A percentile compares a stretch with the other conserved stretches of the same genome.
phyloP scores from a whole-genome alignment of 2,329 filamentous ascomycete genomes.

The Aspergillus brunneoviolaceus region DNA sequence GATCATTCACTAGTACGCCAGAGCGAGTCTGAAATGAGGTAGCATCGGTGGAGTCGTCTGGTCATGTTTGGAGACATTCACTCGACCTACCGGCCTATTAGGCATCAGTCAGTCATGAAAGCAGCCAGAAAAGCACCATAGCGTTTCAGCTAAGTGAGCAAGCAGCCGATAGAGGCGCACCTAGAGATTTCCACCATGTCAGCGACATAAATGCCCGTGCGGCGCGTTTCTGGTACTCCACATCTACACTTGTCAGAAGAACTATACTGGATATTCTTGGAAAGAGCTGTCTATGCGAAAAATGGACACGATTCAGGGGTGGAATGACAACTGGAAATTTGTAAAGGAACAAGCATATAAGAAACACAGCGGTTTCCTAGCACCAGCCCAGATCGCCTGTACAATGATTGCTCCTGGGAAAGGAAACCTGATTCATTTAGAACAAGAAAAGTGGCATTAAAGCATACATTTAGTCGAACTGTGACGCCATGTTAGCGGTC shows the following conservation, averaged over 20 bases:
- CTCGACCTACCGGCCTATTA: neutral
- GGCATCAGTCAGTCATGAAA: neutral
- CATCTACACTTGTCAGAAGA: neutral
- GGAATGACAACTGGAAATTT: neutral
- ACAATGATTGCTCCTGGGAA: slow-evolving; percentile 20
- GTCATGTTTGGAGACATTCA: neutral
- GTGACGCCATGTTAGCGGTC: slow-evolving; percentile 24
- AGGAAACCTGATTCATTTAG: slow-evolving; percentile 21
- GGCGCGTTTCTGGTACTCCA: neutral
- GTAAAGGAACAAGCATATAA: slow-evolving; percentile 13
- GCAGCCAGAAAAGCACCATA: neutral
- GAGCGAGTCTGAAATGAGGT: neutral
- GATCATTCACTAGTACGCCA: neutral
- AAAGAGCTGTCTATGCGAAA: neutral
- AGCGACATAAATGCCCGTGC: neutral
- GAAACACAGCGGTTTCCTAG: slow-evolving; percentile 16
- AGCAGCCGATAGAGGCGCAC: neutral
- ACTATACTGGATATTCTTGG: neutral
- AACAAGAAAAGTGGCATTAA: slow-evolving; percentile 14
- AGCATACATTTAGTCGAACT: slow-evolving; percentile 22
- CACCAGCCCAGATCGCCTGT: slow-evolving; percentile 27
- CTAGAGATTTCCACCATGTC: neutral
- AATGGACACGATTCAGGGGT: neutral
- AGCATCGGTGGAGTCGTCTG: neutral
- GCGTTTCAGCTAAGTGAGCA: neutral